Conservation (phyloP, 768 basidiomycete species). For the Podaxis sp. region DNA sequence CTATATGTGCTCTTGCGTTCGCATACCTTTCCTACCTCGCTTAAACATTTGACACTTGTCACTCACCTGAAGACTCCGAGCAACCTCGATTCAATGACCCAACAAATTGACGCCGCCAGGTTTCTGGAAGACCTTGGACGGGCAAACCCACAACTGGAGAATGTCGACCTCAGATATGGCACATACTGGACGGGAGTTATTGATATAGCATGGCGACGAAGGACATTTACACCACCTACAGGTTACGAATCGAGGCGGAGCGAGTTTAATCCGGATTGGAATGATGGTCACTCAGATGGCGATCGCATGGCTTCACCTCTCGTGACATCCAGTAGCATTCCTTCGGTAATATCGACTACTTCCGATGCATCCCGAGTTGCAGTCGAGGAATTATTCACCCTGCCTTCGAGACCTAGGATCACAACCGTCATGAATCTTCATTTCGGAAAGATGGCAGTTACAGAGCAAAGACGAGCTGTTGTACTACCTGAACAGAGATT, state of each 20-base stretch:
- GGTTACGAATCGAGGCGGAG: background rate
- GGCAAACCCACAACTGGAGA: conserved; percentile 3
- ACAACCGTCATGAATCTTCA: conserved; percentile 24
- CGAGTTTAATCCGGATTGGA: background rate
- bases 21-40: background rate
- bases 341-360: background rate
- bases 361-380: conserved; percentile 22
- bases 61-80: conserved; percentile 2
- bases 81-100: background rate
- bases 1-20: background rate
- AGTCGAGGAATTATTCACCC: conserved; percentile 22
- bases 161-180: conserved; percentile 2
- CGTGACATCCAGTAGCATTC: background rate
- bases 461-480: conserved; percentile 21
- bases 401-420: conserved; percentile 20
- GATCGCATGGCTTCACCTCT: background rate
- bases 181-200: conserved; percentile 10
- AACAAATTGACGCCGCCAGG: background rate
- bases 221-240: too few species aligned
- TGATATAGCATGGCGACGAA: background rate
- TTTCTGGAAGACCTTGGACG: conserved; percentile 6
- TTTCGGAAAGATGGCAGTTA: conserved; percentile 28
- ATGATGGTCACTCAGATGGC: background rate
- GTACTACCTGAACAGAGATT: conserved; percentile 2
- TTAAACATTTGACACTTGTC: background rate